phyloP scores from a whole-genome alignment of 495 filamentous ascomycete genomes.

The Monascus purpureus region DNA sequence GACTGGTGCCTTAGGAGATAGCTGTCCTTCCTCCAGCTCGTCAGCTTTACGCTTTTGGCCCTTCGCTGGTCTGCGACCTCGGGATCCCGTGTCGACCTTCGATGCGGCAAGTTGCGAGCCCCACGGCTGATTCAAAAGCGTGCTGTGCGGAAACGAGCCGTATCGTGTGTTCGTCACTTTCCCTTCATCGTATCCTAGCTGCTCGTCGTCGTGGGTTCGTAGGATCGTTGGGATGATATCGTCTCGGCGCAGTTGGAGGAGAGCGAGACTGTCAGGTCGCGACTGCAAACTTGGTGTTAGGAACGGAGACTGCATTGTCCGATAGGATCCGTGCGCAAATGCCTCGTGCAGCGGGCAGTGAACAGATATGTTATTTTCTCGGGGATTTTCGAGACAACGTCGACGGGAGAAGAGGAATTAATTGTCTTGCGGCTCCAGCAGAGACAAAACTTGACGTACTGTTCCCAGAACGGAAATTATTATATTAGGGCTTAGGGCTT shows the following conservation, averaged over 20 bases:
- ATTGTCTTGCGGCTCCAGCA: too few species aligned
- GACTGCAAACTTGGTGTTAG: constrained; percentile 47
- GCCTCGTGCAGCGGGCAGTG: neutral
- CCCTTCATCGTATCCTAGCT: constrained; percentile 64
- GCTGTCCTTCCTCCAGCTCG: constrained; percentile 17
- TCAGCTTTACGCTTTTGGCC: constrained; percentile 41
- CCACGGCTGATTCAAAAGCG: constrained; percentile 70
- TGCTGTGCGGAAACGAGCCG: constrained; percentile 86
- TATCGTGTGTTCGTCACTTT: constrained; percentile 86
- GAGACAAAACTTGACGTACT: constrained; percentile 9
- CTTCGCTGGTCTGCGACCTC: constrained; percentile 39
- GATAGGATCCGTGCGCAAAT: constrained; percentile 1
- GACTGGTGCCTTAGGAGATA: constrained; percentile 24
- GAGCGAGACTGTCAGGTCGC: constrained; percentile 44
- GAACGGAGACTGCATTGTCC: constrained; percentile 49
- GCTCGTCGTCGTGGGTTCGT: constrained; percentile 38
- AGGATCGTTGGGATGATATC: constrained; percentile 63
- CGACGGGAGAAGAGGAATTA: too few species aligned
- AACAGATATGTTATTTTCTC: neutral
- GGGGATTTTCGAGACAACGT: neutral
- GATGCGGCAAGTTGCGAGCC: constrained; percentile 82
- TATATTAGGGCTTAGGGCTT: constrained; percentile 25
- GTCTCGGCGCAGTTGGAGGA: constrained; percentile 78
- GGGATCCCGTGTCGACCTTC: constrained; percentile 75
- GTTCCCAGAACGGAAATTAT: neutral